Evolutionary conservation across 139 green algal genomes (phyloP).

Genomic region (Chlorella sp.): DNA sequence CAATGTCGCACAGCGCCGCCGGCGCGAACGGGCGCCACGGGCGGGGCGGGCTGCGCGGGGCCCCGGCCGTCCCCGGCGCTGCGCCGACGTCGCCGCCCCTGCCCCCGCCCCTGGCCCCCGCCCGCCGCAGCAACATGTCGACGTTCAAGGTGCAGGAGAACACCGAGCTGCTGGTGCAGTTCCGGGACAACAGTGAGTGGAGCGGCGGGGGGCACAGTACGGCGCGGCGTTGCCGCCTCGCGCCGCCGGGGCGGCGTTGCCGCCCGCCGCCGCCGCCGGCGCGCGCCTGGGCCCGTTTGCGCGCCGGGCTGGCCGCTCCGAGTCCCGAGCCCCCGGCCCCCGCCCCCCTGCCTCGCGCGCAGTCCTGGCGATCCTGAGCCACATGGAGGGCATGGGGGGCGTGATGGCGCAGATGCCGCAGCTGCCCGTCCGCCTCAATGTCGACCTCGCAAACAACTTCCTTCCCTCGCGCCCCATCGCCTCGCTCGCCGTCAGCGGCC

Average conservation of each 20-base stretch:
- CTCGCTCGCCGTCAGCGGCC: constrained; percentile 7
- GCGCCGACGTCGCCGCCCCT: too few species aligned
- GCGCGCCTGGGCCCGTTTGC: too few species aligned
- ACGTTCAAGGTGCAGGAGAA: constrained; percentile 78
- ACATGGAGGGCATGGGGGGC: constrained; percentile 70
- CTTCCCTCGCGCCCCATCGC: constrained; percentile 43
- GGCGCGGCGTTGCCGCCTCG: too few species aligned
- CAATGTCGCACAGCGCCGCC: too few species aligned
- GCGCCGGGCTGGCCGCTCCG: too few species aligned
- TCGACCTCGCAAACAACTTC: constrained; percentile 69
- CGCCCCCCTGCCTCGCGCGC: too few species aligned
- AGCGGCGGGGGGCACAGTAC: too few species aligned
- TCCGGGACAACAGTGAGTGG: constrained; percentile 89
- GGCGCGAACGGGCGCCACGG: neutral
- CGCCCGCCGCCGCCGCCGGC: too few species aligned
- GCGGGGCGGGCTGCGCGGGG: neutral
- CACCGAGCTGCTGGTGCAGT: constrained; percentile 76
- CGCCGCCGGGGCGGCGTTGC: too few species aligned
- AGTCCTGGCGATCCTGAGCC: constrained; percentile 72
- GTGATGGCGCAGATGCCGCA: constrained; percentile 86
- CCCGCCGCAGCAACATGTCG: constrained; percentile 54
- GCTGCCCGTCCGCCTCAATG: constrained; percentile 72
- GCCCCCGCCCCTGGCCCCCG: too few species aligned
- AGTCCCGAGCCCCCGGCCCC: too few species aligned
- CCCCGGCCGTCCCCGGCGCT: neutral